Percentiles rank a stretch among this genome's conserved stretches.
phyloP scores from a whole-genome alignment of 2,329 filamentous ascomycete species.

The Cercospora zeae-maydis region DNA sequence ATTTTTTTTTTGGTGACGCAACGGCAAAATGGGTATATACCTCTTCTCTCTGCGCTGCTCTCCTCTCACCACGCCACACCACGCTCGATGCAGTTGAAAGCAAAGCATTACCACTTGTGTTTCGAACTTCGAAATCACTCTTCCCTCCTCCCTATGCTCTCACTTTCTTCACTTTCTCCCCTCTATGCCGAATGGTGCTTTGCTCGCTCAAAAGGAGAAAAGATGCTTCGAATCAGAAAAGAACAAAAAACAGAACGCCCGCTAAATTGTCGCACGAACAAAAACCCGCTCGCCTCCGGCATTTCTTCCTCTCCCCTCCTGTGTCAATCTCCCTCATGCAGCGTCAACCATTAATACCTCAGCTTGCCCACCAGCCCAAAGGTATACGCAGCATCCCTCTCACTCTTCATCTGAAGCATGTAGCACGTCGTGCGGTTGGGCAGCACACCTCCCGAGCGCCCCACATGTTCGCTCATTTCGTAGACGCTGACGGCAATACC shows the following conservation, averaged over 20 bases:
- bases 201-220: background rate
- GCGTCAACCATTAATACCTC: slow-evolving; percentile 41
- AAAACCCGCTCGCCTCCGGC: background rate
- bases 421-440: slow-evolving; percentile 57
- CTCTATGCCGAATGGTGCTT: background rate
- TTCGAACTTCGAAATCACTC: too few species aligned
- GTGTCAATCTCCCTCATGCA: background rate
- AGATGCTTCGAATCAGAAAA: background rate
- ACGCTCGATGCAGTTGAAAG: background rate
- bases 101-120: background rate
- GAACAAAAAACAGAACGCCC: too few species aligned
- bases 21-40: slow-evolving; percentile 7
- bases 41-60: background rate
- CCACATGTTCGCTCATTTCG: slow-evolving; percentile 56
- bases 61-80: too few species aligned
- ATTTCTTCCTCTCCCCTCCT: background rate
- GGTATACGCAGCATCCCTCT: slow-evolving; percentile 49
- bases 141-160: background rate
- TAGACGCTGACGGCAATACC: slow-evolving; percentile 88
- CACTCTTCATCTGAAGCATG: slow-evolving; percentile 55
- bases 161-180: background rate
- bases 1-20: too few species aligned
- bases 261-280: background rate
- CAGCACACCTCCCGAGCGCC: slow-evolving; percentile 55
- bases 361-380: slow-evolving; percentile 50